phyloP scores from a whole-genome alignment of 345 rosid genomes.

The Acer negundo region DNA sequence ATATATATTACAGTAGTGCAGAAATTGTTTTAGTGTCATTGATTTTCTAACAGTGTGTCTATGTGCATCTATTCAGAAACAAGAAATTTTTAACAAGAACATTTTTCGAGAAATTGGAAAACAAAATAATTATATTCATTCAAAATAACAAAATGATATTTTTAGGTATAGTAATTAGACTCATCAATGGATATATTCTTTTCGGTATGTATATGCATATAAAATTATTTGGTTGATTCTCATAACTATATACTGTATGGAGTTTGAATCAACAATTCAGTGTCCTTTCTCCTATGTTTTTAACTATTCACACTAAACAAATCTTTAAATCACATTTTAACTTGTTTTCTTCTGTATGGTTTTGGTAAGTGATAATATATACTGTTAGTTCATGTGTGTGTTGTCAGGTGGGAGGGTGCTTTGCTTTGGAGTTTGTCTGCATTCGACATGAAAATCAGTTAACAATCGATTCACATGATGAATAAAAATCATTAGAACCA shows the following conservation, averaged over 20 bases:
- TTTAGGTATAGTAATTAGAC: neutral
- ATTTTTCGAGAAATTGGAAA: neutral
- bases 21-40: too few relatives aligned
- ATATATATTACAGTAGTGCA: too few relatives aligned
- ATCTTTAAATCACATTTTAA: neutral
- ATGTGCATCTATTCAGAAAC: too few relatives aligned
- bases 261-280: neutral
- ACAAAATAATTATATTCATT: neutral
- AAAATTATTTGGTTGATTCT: neutral
- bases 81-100: too few relatives aligned
- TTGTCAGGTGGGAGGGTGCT: neutral
- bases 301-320: too few relatives aligned
- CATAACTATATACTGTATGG: neutral
- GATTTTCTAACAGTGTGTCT: too few relatives aligned
- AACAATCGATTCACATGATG: slow-evolving; percentile 11
- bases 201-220: neutral
- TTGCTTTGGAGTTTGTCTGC: slow-evolving; percentile 12
- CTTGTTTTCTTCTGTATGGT: neutral
- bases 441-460: slow-evolving; percentile 13
- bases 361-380: neutral
- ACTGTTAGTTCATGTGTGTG: slow-evolving; percentile 17
- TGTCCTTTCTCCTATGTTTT: neutral
- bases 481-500: slow-evolving; percentile 16
- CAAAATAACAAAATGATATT: neutral
- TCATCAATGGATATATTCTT: neutral